Percentiles rank a stretch among this genome's conserved stretches.
Evolutionary conservation across 2,329 filamentous ascomycete species (phyloP).

Genomic region (Paradendryphiella salina): DNA sequence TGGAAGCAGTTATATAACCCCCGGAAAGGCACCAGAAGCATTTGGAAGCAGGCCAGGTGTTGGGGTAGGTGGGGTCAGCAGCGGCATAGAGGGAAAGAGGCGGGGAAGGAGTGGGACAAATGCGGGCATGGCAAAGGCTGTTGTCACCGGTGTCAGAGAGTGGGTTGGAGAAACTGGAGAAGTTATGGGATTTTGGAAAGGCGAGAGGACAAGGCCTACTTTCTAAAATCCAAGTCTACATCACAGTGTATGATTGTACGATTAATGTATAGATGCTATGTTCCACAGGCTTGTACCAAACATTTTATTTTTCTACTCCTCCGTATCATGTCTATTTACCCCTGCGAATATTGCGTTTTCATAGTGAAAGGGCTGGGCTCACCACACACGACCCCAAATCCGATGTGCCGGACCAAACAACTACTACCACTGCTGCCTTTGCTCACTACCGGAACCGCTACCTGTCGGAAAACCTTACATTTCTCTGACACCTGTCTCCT

Average conservation of each 20-base stretch:
- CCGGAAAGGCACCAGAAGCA: constrained; percentile 47
- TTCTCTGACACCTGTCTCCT: no score
- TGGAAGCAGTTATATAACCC: constrained; percentile 54
- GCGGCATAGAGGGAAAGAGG: constrained; percentile 35
- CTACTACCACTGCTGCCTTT: no score
- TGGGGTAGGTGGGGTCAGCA: constrained; percentile 28
- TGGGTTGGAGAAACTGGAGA: constrained; percentile 67
- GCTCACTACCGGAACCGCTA: no score
- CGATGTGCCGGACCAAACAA: no score
- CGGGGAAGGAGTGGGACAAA: constrained; percentile 57
- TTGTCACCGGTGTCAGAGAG: constrained; percentile 65
- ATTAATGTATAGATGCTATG: constrained; percentile 9
- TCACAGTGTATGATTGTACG: constrained; percentile 14
- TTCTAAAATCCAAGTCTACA: constrained; percentile 24
- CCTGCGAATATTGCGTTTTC: no score
- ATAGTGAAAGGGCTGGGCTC: no score
- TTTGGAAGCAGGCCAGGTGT: constrained; percentile 35
- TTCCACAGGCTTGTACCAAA: neutral
- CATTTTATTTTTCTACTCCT: neutral
- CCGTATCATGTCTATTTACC: neutral
- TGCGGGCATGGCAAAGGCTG: constrained; percentile 59
- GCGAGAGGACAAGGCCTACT: constrained; percentile 57
- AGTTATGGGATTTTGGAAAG: constrained; percentile 64
- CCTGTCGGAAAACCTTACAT: no score
- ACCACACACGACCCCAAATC: no score